phyloP scores from a whole-genome alignment of 1,139 yeast genomes.

The Candida pseudoviswanathii region DNA sequence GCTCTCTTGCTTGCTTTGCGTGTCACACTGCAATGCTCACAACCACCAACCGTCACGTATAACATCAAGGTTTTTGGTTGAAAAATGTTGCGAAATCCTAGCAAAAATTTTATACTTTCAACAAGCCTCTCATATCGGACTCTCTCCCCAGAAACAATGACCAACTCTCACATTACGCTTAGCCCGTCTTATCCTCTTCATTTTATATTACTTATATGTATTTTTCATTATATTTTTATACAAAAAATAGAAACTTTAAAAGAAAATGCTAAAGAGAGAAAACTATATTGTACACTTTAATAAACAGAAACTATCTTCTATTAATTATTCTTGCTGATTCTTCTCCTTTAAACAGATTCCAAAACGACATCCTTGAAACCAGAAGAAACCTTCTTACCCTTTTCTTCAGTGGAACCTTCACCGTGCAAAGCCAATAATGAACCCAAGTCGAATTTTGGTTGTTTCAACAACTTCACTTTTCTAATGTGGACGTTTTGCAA shows the following conservation, averaged over 20 bases:
- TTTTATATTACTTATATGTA: constrained; percentile 7
- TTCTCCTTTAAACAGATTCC: constrained; percentile 41
- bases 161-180: not conserved
- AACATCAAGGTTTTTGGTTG: not conserved
- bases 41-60: too few relatives aligned
- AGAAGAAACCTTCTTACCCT: constrained; percentile 53
- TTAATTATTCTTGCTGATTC: constrained; percentile 4
- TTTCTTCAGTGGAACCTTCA: constrained; percentile 52
- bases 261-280: constrained; percentile 11
- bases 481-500: constrained; percentile 56
- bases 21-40: too few relatives aligned
- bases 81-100: constrained; percentile 3
- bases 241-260: constrained; percentile 8
- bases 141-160: not conserved
- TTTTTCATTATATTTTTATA: constrained; percentile 12
- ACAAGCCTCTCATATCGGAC: not conserved
- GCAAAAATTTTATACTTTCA: not conserved
- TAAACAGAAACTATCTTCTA: constrained; percentile 7
- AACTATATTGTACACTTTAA: constrained; percentile 8
- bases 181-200: not conserved
- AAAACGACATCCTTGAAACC: constrained; percentile 56
- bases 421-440: constrained; percentile 55
- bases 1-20: too few relatives aligned
- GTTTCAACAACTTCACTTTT: constrained; percentile 55
- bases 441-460: constrained; percentile 56